Evolutionary conservation across 495 filamentous ascomycete species (phyloP).

Genomic region (Articulospora tetracladia): DNA sequence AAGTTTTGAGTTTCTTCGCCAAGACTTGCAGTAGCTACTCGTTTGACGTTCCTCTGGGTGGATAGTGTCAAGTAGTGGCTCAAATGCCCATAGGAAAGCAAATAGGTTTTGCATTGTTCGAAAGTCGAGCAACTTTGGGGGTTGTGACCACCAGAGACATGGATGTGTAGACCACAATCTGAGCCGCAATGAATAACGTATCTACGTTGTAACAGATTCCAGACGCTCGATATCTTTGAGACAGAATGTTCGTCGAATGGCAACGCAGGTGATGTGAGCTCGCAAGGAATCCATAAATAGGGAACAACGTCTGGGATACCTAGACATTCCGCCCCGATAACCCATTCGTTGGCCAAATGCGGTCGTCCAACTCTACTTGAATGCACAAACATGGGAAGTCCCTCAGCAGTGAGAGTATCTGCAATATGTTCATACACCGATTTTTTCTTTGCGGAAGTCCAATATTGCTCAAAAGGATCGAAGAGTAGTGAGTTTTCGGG

Average conservation of each 20-base stretch:
- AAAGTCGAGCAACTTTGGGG: not conserved
- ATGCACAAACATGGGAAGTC: not conserved
- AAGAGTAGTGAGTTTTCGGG: too few relatives aligned
- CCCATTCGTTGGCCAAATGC: not conserved
- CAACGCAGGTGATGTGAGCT: not conserved
- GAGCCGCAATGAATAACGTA: not conserved
- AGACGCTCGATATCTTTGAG: not conserved
- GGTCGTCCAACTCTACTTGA: too few relatives aligned
- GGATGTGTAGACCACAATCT: not conserved
- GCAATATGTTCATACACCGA: too few relatives aligned
- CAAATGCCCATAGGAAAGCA: constrained; percentile 34
- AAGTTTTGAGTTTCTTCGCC: not conserved
- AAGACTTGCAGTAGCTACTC: not conserved
- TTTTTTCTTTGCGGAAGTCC: not conserved
- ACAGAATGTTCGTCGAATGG: not conserved
- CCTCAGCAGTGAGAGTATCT: not conserved
- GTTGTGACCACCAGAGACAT: not conserved
- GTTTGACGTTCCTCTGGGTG: constrained; percentile 19
- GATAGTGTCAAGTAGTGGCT: constrained; percentile 32
- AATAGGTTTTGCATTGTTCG: constrained; percentile 21
- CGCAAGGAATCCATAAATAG: not conserved
- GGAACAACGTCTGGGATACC: not conserved
- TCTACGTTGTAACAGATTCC: not conserved
- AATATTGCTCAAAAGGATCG: not conserved
- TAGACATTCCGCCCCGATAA: not conserved